Percentiles rank a stretch among this genome's conserved stretches.
These are phyloP conservation scores for Candolleomyces efflorescens DNA, from an alignment of 768 basidiomycete species.

Conservation along the genomic window DNA sequence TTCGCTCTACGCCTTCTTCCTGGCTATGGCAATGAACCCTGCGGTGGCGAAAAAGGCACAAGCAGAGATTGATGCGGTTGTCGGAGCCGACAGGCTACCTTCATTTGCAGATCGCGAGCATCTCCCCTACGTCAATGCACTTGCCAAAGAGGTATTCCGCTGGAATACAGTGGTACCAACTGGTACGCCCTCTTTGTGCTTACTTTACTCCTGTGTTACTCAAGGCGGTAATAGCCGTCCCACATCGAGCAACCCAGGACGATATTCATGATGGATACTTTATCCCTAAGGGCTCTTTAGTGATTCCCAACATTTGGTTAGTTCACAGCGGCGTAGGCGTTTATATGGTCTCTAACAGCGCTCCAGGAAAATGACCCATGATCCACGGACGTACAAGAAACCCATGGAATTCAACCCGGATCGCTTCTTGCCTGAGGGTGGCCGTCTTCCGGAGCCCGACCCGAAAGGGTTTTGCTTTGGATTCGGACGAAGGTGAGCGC, in stretches of 20 bases:
- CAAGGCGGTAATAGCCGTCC: constrained; percentile 30
- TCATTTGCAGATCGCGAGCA: constrained; percentile 52
- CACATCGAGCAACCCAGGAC: constrained; percentile 55
- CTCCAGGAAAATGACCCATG: constrained; percentile 48
- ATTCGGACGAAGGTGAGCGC: constrained; percentile 58
- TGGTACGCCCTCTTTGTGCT: constrained; percentile 23
- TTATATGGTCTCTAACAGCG: constrained; percentile 4
- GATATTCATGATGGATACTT: constrained; percentile 60
- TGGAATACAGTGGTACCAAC: constrained; percentile 46
- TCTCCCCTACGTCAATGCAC: constrained; percentile 58
- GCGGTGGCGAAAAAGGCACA: constrained; percentile 56
- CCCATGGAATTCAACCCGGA: constrained; percentile 58
- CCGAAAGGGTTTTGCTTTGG: constrained; percentile 64
- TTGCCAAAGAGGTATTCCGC: constrained; percentile 53
- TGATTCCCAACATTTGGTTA: constrained; percentile 51
- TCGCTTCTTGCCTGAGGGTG: constrained; percentile 48
- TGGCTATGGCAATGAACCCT: constrained; percentile 56
- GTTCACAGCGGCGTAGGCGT: constrained; percentile 4
- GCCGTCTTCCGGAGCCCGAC: constrained; percentile 43
- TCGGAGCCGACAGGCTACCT: constrained; percentile 59
- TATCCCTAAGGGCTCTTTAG: constrained; percentile 54
- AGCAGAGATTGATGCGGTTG: constrained; percentile 54
- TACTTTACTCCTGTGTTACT: constrained; percentile 10
- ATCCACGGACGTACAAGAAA: constrained; percentile 47
- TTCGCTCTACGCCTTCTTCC: constrained; percentile 55